These are phyloP conservation scores for Eimeria brunetti DNA, from an alignment of 169 alveolate species.

Conservation along the genomic window DNA sequence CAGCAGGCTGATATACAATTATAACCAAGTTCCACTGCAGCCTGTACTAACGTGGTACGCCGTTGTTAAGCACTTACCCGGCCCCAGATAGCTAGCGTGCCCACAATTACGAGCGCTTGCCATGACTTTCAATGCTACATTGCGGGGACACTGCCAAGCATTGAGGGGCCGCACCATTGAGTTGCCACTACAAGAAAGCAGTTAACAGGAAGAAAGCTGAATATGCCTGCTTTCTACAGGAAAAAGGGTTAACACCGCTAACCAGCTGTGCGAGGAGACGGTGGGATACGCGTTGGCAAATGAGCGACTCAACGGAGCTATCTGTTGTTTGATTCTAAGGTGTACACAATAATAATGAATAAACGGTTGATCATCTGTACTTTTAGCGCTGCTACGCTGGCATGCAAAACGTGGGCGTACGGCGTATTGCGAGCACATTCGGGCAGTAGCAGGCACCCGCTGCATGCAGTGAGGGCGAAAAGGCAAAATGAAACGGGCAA, in stretches of 20 bases:
- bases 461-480: conserved; percentile 13
- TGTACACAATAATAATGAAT: not conserved
- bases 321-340: not conserved
- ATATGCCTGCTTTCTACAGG: no score
- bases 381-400: not conserved
- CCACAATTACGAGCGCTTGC: not conserved
- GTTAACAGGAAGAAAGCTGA: no score
- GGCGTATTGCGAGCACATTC: not conserved
- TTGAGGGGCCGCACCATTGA: no score
- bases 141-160: not conserved
- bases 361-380: not conserved
- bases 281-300: not conserved
- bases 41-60: no score
- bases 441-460: not conserved
- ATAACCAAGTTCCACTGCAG: no score
- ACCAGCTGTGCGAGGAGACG: not conserved
- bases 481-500: not conserved
- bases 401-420: not conserved
- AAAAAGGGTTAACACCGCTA: not conserved
- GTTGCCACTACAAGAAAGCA: no score
- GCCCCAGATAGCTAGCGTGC: not conserved
- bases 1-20: no score
- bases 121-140: not conserved
- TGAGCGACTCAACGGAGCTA: not conserved
- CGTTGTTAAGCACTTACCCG: no score